Conservation (phyloP, 2,329 filamentous ascomycete genomes). For the Calonectria montana region DNA sequence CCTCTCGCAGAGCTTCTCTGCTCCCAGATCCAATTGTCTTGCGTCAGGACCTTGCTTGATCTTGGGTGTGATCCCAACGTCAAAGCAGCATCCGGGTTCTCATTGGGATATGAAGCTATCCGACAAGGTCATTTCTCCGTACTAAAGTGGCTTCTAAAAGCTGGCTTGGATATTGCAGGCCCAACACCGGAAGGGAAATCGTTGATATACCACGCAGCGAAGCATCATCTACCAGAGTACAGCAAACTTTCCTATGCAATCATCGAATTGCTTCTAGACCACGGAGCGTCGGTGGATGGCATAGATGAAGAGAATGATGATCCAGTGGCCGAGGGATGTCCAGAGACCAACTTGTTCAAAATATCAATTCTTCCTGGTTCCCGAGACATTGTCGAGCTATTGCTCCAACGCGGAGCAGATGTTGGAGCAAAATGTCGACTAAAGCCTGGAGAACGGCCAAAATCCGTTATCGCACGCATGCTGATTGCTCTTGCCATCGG, state of each 20-base stretch:
- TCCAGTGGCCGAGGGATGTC: neutral
- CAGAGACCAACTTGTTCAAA: neutral
- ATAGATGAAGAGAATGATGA: no score
- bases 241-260: neutral
- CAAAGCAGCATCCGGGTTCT: neutral
- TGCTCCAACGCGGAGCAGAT: neutral
- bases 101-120: conserved; percentile 2
- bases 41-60: neutral
- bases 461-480: neutral
- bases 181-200: neutral
- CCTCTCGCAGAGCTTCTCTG: neutral
- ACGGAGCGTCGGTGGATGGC: conserved; percentile 6
- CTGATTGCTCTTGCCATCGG: neutral
- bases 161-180: conserved; percentile 12
- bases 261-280: neutral
- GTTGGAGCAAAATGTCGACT: conserved; percentile 4
- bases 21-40: neutral
- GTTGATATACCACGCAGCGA: conserved; percentile 12
- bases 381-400: neutral
- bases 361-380: neutral
- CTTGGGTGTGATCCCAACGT: conserved; percentile 12
- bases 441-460: neutral
- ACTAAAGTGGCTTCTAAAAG: conserved; percentile 13
- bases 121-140: neutral
- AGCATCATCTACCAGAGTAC: neutral